Evolutionary conservation across 495 filamentous ascomycete genomes (phyloP), one percentile per base, ranked within the genome.

Genomic region (Endocarpon pusillum): DNA sequence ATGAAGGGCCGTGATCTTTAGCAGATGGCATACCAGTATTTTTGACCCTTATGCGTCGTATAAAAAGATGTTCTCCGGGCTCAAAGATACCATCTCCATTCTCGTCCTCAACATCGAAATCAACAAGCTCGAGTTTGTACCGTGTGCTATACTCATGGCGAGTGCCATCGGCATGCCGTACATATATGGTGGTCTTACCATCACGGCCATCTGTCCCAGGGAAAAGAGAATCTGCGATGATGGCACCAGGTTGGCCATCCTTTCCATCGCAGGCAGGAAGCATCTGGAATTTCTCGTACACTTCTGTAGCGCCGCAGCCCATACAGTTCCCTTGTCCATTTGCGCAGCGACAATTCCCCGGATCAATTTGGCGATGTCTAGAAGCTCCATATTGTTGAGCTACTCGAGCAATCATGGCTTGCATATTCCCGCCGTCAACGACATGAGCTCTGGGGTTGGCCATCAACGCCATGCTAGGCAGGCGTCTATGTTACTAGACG

Each of bases 61-160:
- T 36, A 6, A 51, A 45, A 5, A 64, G 34, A 37, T 58, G 46
- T 37, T 64, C 60, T 2, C 60, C 60, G 1, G 60, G 60, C 33
- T 64, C 60, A 37, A 55, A 57, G 33, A 64, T 55, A n/a, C 48
- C 47, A 29, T 64, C 60, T 14, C 49, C 47, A 34, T 59, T 61
- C 26, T 63, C 58, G 33, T 64, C 60, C 6, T 47, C 42, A 14
- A 63, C 38, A 27, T 61, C 55, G 35, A 62, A 64, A 19, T 45
- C 47, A 6, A 44, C 41, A 8, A 64, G 42, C 3, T 38, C 43
- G 10, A 64, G 39, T 10, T 41, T 44, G 26, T 60, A 64, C 8
- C 43, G 47, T 15, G 43, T 46, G 0, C 44, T 44, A 34, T 59
- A 64, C 5, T 41, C 42, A 1, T 44, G 40, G 14, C 45, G 34